Evolutionary conservation across 2,329 filamentous ascomycete species (phyloP).

Genomic region (Xylaria digitata): DNA sequence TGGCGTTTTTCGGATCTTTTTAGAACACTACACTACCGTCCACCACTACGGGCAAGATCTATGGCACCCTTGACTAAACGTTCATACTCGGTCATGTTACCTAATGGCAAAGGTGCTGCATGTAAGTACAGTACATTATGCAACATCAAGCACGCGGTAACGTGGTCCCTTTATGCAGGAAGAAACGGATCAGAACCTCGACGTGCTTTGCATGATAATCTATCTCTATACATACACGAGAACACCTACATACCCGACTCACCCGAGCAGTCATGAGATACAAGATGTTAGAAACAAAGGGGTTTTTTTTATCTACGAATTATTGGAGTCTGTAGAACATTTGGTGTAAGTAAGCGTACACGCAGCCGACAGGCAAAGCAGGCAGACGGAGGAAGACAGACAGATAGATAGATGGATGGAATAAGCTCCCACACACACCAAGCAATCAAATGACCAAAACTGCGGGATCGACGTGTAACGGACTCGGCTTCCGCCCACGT

Average conservation of each 20-base stretch:
- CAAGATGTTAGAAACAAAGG: neutral
- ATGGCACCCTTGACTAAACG: neutral
- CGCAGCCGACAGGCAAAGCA: neutral
- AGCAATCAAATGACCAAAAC: slow-evolving; percentile 32
- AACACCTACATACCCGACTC: slow-evolving; percentile 14
- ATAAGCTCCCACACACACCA: slow-evolving; percentile 17
- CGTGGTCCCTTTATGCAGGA: slow-evolving; percentile 23
- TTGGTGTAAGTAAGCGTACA: neutral
- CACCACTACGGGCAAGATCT: neutral
- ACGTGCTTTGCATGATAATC: slow-evolving; percentile 1
- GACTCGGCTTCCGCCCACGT: slow-evolving; percentile 8
- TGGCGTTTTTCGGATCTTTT: slow-evolving; percentile 25
- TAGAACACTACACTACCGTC: neutral
- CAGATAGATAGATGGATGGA: neutral
- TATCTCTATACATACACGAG: neutral
- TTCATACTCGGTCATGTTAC: slow-evolving; percentile 26
- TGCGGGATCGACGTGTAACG: slow-evolving; percentile 9
- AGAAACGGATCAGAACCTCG: neutral
- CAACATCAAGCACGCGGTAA: slow-evolving; percentile 6
- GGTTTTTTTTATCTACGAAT: neutral
- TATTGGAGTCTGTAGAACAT: too few relatives aligned
- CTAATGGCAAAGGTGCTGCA: slow-evolving; percentile 22
- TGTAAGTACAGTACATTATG: neutral
- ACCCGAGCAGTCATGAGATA: slow-evolving; percentile 26
- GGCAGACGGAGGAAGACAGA: neutral